Base-by-base conservation (phyloP, 192 early-diverging fungal genomes). In the Umbelopsis sp. region DNA sequence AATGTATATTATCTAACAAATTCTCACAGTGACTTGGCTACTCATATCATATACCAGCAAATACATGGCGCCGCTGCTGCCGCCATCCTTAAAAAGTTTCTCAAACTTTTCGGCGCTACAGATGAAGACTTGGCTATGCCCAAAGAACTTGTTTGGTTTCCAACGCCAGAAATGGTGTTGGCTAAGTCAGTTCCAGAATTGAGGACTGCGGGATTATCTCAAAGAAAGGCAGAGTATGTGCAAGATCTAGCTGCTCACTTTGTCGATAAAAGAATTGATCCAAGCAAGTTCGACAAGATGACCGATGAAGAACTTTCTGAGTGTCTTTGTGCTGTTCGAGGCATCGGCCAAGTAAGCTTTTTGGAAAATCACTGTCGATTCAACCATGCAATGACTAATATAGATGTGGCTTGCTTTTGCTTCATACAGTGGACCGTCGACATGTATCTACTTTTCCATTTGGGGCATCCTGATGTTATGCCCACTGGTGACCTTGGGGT, bases 381-480 rank as follows among this genome's bases (percentile, higher is more conserved):
- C 45, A 46, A 51, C 0, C 27, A 7, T 66, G 11, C 1, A 53
- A 13, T 23, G 27, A 65, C 37, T 41, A 4, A 46, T 11, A 46
- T 0, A 11, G 25, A 35, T 64, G 12, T 7, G 27, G 30, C 46
- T 6, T 16, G 15, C 2, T 4, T 49, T 16, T 53, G 18, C 41
- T 46, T 52, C 18, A 15, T 27, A 0, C 77, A 77, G 81, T 90
- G 89, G 86, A 88, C 88, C 1, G 90, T 86, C 9, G 87, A 91
- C 68, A 92, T 90, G 90, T 90, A 90, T 66, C 75, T 91, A 27
- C 91, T 93, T 80, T 90, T 93, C 69, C 81, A 91, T 49, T 71
- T 93, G 8, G 78, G 86, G 68, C 85, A 88, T 44, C 87, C 90
- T 0, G 86, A 93, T 72, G 82, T 93, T 20, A 81, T 93, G 15